Conservation (phyloP, 106 monocot genomes). For the Dactylorhiza incarnata region DNA sequence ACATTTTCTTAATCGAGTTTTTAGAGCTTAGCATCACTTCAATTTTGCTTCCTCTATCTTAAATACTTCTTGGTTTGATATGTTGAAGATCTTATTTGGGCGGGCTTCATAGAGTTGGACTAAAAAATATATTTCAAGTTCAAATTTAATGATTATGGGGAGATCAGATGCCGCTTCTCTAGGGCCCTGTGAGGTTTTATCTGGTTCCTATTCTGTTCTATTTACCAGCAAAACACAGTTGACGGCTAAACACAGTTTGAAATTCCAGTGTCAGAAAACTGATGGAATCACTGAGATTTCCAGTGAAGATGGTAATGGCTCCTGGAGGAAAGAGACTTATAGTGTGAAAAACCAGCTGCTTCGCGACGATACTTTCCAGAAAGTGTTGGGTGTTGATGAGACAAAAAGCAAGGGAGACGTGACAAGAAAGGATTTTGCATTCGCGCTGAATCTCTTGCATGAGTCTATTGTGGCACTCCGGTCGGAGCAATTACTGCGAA, state of each 20-base stretch:
- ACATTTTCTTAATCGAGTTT: no score
- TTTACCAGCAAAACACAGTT: conserved; percentile 9
- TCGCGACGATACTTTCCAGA: conserved; percentile 22
- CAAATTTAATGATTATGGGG: conserved; percentile 15
- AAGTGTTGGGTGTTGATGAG: conserved; percentile 23
- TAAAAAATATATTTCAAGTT: background rate
- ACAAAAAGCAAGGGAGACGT: conserved; percentile 14
- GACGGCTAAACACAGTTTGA: background rate
- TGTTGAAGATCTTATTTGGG: background rate
- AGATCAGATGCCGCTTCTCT: conserved; percentile 11
- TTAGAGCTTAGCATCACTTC: no score
- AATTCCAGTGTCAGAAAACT: conserved; percentile 38
- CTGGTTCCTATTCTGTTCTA: conserved; percentile 13
- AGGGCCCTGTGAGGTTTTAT: conserved; percentile 12
- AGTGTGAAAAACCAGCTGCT: conserved; percentile 31
- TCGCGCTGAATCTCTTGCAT: conserved; percentile 64
- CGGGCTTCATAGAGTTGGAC: background rate
- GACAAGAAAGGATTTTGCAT: conserved; percentile 29
- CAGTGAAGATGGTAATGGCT: conserved; percentile 40
- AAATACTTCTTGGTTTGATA: conserved; percentile 2
- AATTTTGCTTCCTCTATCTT: no score
- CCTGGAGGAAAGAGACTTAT: conserved; percentile 40
- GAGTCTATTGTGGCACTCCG: conserved; percentile 90
- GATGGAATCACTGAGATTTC: conserved; percentile 30
- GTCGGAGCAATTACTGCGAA: conserved; percentile 95